Base-by-base conservation (phyloP, 78 protist genomes). In the Capsaspora owczarzaki region DNA sequence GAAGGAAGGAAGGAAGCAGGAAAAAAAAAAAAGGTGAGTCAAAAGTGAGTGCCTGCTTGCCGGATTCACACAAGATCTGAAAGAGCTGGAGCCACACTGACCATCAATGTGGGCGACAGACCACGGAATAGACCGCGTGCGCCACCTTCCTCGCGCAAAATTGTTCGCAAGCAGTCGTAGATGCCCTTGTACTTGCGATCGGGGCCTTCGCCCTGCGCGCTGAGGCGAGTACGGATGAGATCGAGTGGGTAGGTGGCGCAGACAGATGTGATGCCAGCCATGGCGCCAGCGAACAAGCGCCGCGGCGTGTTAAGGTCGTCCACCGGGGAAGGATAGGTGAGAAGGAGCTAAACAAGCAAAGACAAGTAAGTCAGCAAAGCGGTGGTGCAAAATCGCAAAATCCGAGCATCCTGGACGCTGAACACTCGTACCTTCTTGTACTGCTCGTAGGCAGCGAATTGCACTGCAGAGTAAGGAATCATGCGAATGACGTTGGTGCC, bases 161-260 rank as follows among this genome's bases (percentile, higher is more conserved):
- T 81, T 76, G 42, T 76, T 44, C 60, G 69, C 66, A 46, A 79
- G 12, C 87, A 72, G 70, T 86, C 80, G 1, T 42, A 16, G 33
- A 89, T 89, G 53, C 93, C 93, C 37, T 20, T 84, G 80, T 89
- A 86, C 44, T 41, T 77, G 49, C 47, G 31, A 8, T 4, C 35
- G 16, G 74, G 3, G 2, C 46, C 81, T 25, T 77, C 47, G 20
- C 66, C 71, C 63, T 91, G 91, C 6, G 80, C 88, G 10, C 87
- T 80, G n/a, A 91, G 80, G 47, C 94, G 60, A 20, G 94, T 81
- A 44, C 94, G 76, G 42, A 88, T 82, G 29, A 91, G n/a, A 53
- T 87, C 95, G 38, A 91, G 70, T 19, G 95, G 95, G 63, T 91
- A 91, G 1, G 92, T 88, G 43, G 68, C 84, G 33, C 79, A 71